Evolutionary conservation across 1,284 basidiomycete genomes (phyloP), one percentile per base, ranked within the genome.

Genomic region (Phellopilus nigrolimitatus): DNA sequence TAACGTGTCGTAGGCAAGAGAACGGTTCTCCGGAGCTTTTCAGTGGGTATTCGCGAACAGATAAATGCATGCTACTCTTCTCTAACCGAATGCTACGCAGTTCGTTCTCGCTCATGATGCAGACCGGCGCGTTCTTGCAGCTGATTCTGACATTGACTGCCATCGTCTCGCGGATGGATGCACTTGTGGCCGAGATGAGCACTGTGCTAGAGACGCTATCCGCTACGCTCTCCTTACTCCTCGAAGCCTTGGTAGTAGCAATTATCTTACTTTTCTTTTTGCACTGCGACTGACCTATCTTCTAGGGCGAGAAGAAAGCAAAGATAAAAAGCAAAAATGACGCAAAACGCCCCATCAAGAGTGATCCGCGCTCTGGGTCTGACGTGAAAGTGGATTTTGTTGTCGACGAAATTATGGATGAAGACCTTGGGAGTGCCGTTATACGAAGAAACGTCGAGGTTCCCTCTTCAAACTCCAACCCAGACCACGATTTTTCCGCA

Each of bases 71-170:
- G 43, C n/a, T 17, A 33, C 39, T 21, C 40, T 54, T 49, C 41
- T 27, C 43, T 41, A 49, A 50, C 43, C 51, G 48, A 40, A 31
- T 31, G 22, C 22, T 17, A 45, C 40, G 3, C 43, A 89, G 86
- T 41, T 76, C 76, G 27, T 78, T 88, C 51, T 67, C 71, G 27
- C 67, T 82, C 19, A 75, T 78, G 42, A 77, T 88, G 71, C 82
- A 84, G 61, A 76, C 77, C 0, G 85, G 82, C 12, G 81, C 83
- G 15, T 90, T 90, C 60, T 67, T 86, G 3, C 82, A 85, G 55
- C 61, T 87, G 8, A 68, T 83, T 10, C 61, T 90, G 27, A 71
- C 77, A 2, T 68, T 89, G 30, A 68, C 72, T 17, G 80, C 79
- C 6, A 74, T 88, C 39, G 68, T 73, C 31, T 82, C 84, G 1